Percentiles rank a stretch among this genome's conserved stretches.
Conservation (phyloP, 2,329 filamentous ascomycete genomes). For the Alternaria alternata region DNA sequence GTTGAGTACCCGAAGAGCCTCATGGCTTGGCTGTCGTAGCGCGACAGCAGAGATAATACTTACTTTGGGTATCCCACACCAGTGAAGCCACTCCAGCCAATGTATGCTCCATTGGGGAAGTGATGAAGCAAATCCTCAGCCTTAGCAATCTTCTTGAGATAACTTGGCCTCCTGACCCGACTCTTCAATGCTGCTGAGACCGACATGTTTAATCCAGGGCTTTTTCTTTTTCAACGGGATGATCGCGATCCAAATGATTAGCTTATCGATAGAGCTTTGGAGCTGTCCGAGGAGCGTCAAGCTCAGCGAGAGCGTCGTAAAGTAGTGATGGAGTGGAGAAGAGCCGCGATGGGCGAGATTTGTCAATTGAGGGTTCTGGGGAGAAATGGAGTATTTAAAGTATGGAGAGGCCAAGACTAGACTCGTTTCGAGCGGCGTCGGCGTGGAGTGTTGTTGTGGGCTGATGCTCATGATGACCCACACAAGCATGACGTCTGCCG, state of each 20-base stretch:
- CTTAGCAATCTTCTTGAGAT: constrained; percentile 80
- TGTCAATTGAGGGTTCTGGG: constrained; percentile 2
- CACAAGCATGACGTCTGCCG: constrained; percentile 26
- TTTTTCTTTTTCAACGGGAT: background rate
- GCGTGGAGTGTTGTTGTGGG: constrained; percentile 19
- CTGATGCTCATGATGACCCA: constrained; percentile 21
- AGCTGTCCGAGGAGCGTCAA: constrained; percentile 1
- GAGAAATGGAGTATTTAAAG: constrained; percentile 18
- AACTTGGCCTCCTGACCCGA: constrained; percentile 76
- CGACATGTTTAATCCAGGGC: constrained; percentile 46
- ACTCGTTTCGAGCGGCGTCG: constrained; percentile 12
- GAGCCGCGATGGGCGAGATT: constrained; percentile 12
- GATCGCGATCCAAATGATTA: background rate
- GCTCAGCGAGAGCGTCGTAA: constrained; percentile 1
- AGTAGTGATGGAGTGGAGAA: constrained; percentile 19
- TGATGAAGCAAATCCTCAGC: constrained; percentile 80
- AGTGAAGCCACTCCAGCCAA: constrained; percentile 92
- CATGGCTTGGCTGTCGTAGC: background rate
- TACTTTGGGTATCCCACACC: constrained; percentile 90
- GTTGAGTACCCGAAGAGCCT: background rate
- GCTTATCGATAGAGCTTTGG: constrained; percentile 22
- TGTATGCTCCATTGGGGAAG: constrained; percentile 85
- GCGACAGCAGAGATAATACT: constrained; percentile 39
- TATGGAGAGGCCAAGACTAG: constrained; percentile 15
- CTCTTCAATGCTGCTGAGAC: constrained; percentile 79